Evolutionary conservation across 1,284 basidiomycete species (phyloP).

Genomic region (Sporisorium scitamineum): DNA sequence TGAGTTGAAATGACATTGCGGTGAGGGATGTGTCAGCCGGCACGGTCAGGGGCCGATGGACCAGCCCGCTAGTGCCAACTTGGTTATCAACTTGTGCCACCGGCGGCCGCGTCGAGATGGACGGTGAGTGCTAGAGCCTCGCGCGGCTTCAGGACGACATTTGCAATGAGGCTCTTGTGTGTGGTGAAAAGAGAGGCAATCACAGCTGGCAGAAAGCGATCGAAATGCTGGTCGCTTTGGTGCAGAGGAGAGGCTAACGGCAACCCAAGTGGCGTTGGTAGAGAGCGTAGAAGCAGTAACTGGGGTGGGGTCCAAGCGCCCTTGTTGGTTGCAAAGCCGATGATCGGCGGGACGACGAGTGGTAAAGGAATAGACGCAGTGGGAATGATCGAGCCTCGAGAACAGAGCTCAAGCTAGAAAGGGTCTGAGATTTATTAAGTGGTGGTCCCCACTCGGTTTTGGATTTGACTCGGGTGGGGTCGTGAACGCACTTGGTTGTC

Average conservation of each 20-base stretch:
- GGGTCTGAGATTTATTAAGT: background rate
- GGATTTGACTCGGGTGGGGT: background rate
- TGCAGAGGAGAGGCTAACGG: background rate
- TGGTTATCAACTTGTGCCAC: background rate
- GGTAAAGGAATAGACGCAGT: background rate
- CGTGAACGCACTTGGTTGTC: background rate
- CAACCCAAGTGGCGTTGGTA: no score
- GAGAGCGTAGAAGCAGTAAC: background rate
- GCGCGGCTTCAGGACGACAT: slow-evolving; percentile 7
- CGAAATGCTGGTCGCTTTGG: background rate
- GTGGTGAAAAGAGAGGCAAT: background rate
- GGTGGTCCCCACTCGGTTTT: background rate
- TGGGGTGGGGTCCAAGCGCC: background rate
- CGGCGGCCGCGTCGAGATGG: background rate
- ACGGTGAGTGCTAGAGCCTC: background rate
- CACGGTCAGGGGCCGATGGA: slow-evolving; percentile 18
- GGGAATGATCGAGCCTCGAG: background rate
- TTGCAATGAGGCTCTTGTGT: background rate
- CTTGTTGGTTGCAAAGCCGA: background rate
- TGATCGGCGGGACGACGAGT: background rate
- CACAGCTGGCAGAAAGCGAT: background rate
- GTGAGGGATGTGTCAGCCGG: background rate
- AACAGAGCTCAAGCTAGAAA: background rate
- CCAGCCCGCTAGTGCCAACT: slow-evolving; percentile 17
- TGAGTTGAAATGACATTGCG: slow-evolving; percentile 39